Conservation (phyloP, 2,329 filamentous ascomycete species). For the Colletotrichum lentis region DNA sequence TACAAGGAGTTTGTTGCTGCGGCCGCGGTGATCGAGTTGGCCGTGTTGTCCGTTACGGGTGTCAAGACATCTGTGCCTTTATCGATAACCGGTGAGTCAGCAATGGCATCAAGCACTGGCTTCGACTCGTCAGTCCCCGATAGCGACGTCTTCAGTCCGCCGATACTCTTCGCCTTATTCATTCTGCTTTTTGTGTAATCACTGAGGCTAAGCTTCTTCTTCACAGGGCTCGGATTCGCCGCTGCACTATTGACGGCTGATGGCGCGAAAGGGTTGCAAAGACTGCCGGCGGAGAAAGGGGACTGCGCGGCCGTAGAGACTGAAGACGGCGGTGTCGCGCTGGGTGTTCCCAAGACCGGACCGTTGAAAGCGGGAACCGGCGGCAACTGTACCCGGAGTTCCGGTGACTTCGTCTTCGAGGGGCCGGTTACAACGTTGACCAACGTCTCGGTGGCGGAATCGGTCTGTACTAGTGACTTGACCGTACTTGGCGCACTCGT, state of each 20-base stretch:
- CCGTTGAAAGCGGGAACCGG: conserved; percentile 61
- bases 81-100: conserved; percentile 47
- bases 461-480: conserved; percentile 11
- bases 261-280: conserved; percentile 55
- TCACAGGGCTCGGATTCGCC: conserved; percentile 66
- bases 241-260: conserved; percentile 54
- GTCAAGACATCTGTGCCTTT: conserved; percentile 43
- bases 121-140: conserved; percentile 51
- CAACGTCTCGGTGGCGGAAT: conserved; percentile 4
- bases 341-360: conserved; percentile 47
- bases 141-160: conserved; percentile 25
- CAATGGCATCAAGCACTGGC: conserved; percentile 46
- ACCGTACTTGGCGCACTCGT: conserved; percentile 42
- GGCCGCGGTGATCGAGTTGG: conserved; percentile 25
- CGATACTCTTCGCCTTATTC: conserved; percentile 54
- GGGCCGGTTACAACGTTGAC: conserved; percentile 36
- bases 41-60: conserved; percentile 15
- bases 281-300: conserved; percentile 55
- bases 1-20: conserved; percentile 44
- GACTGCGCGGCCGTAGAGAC: conserved; percentile 58
- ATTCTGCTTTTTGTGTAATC: conserved; percentile 69
- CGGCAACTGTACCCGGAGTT: conserved; percentile 65
- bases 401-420: conserved; percentile 45
- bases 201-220: conserved; percentile 73
- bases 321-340: conserved; percentile 57